Conservation (phyloP, 2,329 filamentous ascomycete genomes). For the Neopestalotiopsis sp. region DNA sequence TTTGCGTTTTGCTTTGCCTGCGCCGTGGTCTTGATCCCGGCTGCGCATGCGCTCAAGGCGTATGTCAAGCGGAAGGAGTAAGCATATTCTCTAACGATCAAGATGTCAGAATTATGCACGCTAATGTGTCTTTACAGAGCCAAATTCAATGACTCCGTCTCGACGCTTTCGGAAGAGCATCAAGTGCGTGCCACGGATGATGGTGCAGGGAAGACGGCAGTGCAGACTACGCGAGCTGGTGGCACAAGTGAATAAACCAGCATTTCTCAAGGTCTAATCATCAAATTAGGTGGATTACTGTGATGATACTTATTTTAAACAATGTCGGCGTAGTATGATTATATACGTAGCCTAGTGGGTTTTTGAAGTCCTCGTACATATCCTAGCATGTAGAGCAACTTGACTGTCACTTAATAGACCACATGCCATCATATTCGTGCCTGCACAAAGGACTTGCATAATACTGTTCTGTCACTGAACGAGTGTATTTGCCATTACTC, state of each 20-base stretch:
- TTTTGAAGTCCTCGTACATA: no score
- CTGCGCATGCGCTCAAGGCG: conserved; percentile 28
- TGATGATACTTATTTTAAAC: no score
- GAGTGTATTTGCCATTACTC: no score
- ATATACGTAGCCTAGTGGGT: no score
- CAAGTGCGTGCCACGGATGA: neutral
- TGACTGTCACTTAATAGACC: no score
- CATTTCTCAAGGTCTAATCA: neutral
- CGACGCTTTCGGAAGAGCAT: neutral
- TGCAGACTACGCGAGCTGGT: neutral
- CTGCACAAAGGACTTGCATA: no score
- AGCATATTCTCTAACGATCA: conserved; percentile 16
- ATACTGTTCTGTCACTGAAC: no score
- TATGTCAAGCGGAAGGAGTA: conserved; percentile 30
- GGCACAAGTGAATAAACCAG: neutral
- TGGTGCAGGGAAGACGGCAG: neutral
- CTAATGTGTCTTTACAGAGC: neutral
- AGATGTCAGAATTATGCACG: neutral
- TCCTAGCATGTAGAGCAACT: no score
- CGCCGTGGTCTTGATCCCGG: conserved; percentile 23
- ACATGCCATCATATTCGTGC: no score
- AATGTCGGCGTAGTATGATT: no score
- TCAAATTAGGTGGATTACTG: neutral
- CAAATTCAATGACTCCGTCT: neutral
- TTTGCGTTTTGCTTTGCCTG: conserved; percentile 18